Conservation (phyloP, 495 filamentous ascomycete genomes). For the Penicillium salamii region DNA sequence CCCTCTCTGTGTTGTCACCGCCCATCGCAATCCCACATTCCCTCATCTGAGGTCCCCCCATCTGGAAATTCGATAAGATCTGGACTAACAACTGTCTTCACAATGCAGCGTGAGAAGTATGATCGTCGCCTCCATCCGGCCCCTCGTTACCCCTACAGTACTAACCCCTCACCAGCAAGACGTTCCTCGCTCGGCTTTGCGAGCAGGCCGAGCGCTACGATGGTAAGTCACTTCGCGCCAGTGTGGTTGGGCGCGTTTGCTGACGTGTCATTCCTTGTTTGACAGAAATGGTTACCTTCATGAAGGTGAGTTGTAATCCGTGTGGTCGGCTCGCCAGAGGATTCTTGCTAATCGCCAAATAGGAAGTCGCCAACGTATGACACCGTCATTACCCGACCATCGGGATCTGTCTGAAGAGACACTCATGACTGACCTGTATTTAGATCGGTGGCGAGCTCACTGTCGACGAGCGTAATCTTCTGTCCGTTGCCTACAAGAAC, state of each 20-base stretch:
- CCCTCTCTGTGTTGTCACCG: constrained; percentile 36
- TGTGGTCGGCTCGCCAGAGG: constrained; percentile 12
- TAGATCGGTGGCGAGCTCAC: constrained; percentile 87
- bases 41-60: constrained; percentile 20
- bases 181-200: constrained; percentile 98
- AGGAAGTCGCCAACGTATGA: constrained; percentile 95
- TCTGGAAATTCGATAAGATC: constrained; percentile 8
- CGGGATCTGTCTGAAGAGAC: not conserved
- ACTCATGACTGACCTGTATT: constrained; percentile 27
- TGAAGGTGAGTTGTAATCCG: constrained; percentile 71
- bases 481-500: constrained; percentile 99
- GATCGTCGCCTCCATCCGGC: constrained; percentile 6
- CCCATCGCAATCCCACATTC: constrained; percentile 28
- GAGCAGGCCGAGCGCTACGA: constrained; percentile 99
- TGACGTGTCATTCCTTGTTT: constrained; percentile 19
- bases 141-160: constrained; percentile 18
- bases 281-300: constrained; percentile 97
- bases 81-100: constrained; percentile 26
- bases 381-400: constrained; percentile 4
- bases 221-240: constrained; percentile 55
- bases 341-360: constrained; percentile 37
- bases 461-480: constrained; percentile 98
- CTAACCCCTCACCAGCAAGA: constrained; percentile 75
- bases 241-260: constrained; percentile 8
- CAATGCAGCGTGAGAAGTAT: constrained; percentile 79